Evolutionary conservation across 1,139 yeast genomes (phyloP).

Genomic region (Yamadazyma jaroonii): DNA sequence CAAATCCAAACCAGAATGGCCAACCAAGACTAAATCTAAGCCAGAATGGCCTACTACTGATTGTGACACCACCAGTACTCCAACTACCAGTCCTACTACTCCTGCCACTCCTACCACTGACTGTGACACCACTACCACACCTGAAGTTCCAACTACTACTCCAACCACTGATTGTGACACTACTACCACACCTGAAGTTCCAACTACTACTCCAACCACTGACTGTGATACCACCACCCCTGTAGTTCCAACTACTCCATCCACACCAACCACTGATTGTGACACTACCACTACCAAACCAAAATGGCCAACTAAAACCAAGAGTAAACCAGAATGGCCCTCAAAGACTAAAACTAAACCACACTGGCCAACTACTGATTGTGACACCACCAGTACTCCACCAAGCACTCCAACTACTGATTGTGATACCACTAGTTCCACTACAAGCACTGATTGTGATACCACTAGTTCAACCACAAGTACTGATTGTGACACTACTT

Average conservation of each 20-base stretch:
- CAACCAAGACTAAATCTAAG: not conserved
- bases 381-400: conserved; percentile 18
- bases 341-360: not conserved
- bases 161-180: conserved; percentile 2
- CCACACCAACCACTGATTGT: conserved; percentile 2
- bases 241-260: not conserved
- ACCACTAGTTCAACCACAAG: conserved; percentile 3
- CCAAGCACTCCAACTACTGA: conserved; percentile 3
- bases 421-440: conserved; percentile 2
- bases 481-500: conserved; percentile 1
- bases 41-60: conserved; percentile 1
- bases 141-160: conserved; percentile 5
- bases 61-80: conserved; percentile 18
- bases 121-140: conserved; percentile 18
- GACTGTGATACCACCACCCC: conserved; percentile 1
- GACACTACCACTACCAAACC: too few species aligned
- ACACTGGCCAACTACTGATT: conserved; percentile 2
- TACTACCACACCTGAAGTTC: conserved; percentile 2
- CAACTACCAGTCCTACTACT: conserved; percentile 1
- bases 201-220: conserved; percentile 6
- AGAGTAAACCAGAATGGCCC: too few species aligned
- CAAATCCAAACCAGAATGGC: not conserved
- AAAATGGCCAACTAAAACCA: too few species aligned
- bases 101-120: conserved; percentile 8
- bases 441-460: conserved; percentile 3